Percentiles rank a stretch among this genome's conserved stretches.
Conservation (phyloP, 2,329 filamentous ascomycete genomes). For the Hypoxylon sp. region DNA sequence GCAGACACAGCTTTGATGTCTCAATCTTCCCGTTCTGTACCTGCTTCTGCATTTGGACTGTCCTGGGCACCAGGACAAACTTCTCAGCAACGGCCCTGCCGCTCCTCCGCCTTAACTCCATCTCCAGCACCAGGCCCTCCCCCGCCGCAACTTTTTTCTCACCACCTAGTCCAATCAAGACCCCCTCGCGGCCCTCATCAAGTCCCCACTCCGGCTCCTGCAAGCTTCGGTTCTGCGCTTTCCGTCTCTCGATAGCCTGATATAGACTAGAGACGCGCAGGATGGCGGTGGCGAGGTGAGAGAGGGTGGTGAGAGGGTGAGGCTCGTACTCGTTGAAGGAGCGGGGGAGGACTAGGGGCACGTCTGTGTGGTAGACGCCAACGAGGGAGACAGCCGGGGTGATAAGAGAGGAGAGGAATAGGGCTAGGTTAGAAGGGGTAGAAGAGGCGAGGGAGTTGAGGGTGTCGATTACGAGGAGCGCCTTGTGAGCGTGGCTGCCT, state of each 20-base stretch:
- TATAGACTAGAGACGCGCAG: constrained; percentile 79
- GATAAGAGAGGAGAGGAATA: constrained; percentile 78
- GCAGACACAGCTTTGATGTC: constrained; percentile 65
- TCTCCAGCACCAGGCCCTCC: constrained; percentile 78
- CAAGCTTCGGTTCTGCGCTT: constrained; percentile 81
- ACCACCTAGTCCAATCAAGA: constrained; percentile 75
- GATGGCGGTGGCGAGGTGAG: constrained; percentile 90
- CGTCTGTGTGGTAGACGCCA: constrained; percentile 85
- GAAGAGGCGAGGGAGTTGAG: constrained; percentile 76
- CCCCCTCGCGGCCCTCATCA: constrained; percentile 81
- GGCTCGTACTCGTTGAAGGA: constrained; percentile 71
- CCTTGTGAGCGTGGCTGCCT: constrained; percentile 61
- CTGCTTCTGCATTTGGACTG: constrained; percentile 16
- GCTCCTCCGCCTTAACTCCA: constrained; percentile 88
- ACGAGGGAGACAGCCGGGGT: constrained; percentile 80
- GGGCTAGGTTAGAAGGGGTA: constrained; percentile 70
- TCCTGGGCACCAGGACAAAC: constrained; percentile 65
- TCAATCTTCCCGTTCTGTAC: constrained; percentile 26
- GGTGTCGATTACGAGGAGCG: constrained; percentile 84
- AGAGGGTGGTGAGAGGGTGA: constrained; percentile 78
- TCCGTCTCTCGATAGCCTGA: constrained; percentile 80
- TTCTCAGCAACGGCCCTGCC: constrained; percentile 82
- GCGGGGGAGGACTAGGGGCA: constrained; percentile 68
- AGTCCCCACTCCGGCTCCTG: constrained; percentile 85
- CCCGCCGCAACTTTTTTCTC: constrained; percentile 14